A percentile compares a stretch with the other conserved stretches of the same genome.
Conservation (phyloP, 2,329 filamentous ascomycete genomes). For the Lizonia empirigonia region DNA sequence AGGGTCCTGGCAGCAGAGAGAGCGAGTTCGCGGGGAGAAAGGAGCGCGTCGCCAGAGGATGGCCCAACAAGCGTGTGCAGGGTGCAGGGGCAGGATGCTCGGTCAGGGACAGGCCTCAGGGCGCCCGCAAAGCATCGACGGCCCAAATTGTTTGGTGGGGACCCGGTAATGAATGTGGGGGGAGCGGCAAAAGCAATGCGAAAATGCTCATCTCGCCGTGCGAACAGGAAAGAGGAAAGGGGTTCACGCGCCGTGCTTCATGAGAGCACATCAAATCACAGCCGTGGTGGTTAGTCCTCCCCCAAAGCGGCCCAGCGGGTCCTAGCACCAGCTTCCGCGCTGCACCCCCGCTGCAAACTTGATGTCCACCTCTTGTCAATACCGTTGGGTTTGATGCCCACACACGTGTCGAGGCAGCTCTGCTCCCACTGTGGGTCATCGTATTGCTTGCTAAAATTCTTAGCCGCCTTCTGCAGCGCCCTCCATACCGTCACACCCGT, state of each 20-base stretch:
- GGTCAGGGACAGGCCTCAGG: slow-evolving; percentile 10
- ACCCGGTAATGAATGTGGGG: slow-evolving; percentile 8
- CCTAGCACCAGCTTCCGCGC: slow-evolving; percentile 2
- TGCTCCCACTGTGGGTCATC: no score
- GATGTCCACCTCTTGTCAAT: not conserved
- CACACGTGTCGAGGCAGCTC: not conserved
- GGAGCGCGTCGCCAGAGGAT: slow-evolving; percentile 8
- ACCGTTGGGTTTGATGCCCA: not conserved
- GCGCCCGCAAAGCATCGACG: slow-evolving; percentile 12
- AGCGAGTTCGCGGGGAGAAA: slow-evolving; percentile 12
- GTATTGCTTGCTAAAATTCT: not conserved
- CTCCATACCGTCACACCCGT: not conserved
- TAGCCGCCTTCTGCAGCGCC: not conserved
- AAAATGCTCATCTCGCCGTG: not conserved
- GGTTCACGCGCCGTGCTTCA: slow-evolving; percentile 6
- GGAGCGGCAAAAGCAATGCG: slow-evolving; percentile 5
- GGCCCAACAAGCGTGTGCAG: slow-evolving; percentile 7
- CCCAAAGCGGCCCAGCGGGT: slow-evolving; percentile 10
- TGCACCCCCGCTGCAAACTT: slow-evolving; percentile 7
- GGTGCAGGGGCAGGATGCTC: slow-evolving; percentile 4
- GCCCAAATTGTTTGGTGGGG: not conserved
- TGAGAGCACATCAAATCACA: slow-evolving; percentile 3
- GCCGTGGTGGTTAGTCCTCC: slow-evolving; percentile 6
- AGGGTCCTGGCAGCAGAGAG: slow-evolving; percentile 9
- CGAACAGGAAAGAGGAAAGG: slow-evolving; percentile 11